phyloP scores from a whole-genome alignment of 2,329 filamentous ascomycete genomes.

The Phaeoacremonium minimum region DNA sequence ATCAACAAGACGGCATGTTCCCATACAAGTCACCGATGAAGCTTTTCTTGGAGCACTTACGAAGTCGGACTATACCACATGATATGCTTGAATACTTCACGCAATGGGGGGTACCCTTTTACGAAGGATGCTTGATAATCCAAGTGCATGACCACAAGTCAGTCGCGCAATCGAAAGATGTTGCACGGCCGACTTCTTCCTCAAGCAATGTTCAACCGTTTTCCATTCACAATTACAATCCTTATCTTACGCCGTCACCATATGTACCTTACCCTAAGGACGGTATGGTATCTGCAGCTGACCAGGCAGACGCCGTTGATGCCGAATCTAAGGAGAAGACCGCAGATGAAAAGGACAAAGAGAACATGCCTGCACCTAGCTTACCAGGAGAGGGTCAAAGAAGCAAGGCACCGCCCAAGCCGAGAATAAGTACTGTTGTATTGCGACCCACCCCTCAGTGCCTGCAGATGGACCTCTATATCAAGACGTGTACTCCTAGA shows the following conservation, averaged over 20 bases:
- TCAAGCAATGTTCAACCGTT: constrained; percentile 64
- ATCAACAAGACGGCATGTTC: constrained; percentile 90
- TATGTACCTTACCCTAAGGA: constrained; percentile 71
- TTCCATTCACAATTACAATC: constrained; percentile 90
- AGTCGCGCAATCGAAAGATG: constrained; percentile 55
- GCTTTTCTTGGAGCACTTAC: constrained; percentile 72
- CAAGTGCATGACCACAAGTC: constrained; percentile 87
- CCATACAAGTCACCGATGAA: constrained; percentile 90
- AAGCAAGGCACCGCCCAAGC: constrained; percentile 45
- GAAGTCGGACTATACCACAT: constrained; percentile 75
- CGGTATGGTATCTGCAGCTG: constrained; percentile 20
- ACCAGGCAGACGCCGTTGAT: constrained; percentile 17
- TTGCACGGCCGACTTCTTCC: constrained; percentile 46
- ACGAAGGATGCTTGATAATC: constrained; percentile 93
- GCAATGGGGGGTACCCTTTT: constrained; percentile 71
- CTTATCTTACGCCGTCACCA: constrained; percentile 84
- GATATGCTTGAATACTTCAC: constrained; percentile 80
- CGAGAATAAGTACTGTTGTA: constrained; percentile 71
- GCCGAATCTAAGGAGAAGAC: constrained; percentile 33
- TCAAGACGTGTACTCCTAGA: constrained; percentile 70
- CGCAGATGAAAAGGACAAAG: constrained; percentile 46
- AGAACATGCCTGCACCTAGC: constrained; percentile 51
- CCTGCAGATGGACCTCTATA: constrained; percentile 68
- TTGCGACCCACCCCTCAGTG: constrained; percentile 79
- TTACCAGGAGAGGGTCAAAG: constrained; percentile 41